Conservation (phyloP, 78 protist genomes). For the Mantamonas sphyraenae region DNA sequence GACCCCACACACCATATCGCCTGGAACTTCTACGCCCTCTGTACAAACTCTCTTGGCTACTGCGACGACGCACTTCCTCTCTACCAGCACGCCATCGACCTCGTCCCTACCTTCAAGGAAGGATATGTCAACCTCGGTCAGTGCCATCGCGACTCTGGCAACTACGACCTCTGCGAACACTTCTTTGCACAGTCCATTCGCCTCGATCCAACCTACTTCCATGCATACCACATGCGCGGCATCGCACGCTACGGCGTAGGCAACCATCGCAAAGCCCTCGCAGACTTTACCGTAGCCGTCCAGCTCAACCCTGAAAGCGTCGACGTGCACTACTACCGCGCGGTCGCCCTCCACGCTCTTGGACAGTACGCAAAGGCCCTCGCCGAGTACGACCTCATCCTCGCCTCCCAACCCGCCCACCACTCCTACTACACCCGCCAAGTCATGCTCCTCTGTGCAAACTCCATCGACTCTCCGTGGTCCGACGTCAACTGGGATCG, state of each 20-base stretch:
- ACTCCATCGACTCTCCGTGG: neutral
- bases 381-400: neutral
- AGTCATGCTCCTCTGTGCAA: neutral
- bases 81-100: conserved; percentile 10
- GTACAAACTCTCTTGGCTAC: conserved; percentile 30
- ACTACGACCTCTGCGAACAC: too few species aligned
- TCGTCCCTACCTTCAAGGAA: conserved; percentile 36
- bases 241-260: too few species aligned
- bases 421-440: conserved; percentile 1
- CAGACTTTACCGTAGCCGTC: conserved; percentile 19
- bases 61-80: neutral
- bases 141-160: conserved; percentile 34
- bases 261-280: neutral
- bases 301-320: conserved; percentile 22
- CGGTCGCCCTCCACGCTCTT: neutral
- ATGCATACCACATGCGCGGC: too few species aligned
- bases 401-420: neutral
- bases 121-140: conserved; percentile 36
- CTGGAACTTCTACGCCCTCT: conserved; percentile 54
- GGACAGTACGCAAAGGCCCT: neutral
- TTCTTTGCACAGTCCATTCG: too few species aligned
- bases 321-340: conserved; percentile 19
- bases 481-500: neutral
- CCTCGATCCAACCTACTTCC: too few species aligned
- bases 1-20: conserved; percentile 17